phyloP scores from a whole-genome alignment of 78 protist species.

The Isochrysis galbana region DNA sequence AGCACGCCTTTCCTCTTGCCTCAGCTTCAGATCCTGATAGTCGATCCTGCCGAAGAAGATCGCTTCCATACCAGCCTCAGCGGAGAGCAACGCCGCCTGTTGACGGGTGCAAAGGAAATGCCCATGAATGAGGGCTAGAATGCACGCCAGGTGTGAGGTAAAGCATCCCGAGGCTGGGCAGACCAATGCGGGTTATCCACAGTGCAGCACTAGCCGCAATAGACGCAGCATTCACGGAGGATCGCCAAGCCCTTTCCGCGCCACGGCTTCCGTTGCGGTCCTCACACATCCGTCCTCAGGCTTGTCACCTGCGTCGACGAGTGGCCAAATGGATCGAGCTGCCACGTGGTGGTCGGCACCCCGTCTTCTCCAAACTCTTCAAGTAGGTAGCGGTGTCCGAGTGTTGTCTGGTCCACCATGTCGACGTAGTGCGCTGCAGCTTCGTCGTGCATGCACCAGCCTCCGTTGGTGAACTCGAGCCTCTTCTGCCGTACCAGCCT shows the following conservation, averaged over 20 bases:
- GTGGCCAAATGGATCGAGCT: constrained; percentile 92
- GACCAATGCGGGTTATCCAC: too few relatives aligned
- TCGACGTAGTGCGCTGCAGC: constrained; percentile 80
- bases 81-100: constrained; percentile 75
- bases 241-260: too few relatives aligned
- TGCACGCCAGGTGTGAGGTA: too few relatives aligned
- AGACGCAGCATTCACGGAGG: too few relatives aligned
- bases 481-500: constrained; percentile 70
- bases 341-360: constrained; percentile 54
- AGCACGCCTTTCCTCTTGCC: too few relatives aligned
- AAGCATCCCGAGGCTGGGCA: too few relatives aligned
- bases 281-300: not conserved
- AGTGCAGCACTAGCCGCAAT: too few relatives aligned
- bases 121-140: not conserved
- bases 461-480: constrained; percentile 82
- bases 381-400: constrained; percentile 61
- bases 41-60: constrained; percentile 86
- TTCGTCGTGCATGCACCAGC: constrained; percentile 91
- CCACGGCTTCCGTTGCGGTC: not conserved
- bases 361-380: constrained; percentile 53
- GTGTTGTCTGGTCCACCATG: constrained; percentile 41
- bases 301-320: not conserved
- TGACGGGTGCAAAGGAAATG: not conserved
- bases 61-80: constrained; percentile 74
- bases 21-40: constrained; percentile 53